Evolutionary conservation across 225 moss, liverwort and hornwort species (phyloP), one percentile per base, ranked within the genome.

Genomic region (Polytrichum commune): DNA sequence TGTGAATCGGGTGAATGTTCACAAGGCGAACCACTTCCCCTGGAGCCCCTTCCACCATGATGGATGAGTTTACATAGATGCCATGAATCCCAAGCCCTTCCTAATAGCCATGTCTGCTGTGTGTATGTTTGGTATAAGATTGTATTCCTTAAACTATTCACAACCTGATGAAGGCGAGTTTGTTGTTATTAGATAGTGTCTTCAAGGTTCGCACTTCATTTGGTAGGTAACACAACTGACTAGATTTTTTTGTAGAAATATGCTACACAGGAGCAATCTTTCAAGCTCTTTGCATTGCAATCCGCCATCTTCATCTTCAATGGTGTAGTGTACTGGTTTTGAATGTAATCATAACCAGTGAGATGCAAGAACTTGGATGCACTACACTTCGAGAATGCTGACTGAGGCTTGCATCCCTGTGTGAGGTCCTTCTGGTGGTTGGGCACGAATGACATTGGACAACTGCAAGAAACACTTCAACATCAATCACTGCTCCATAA

Each of bases 141-240:
- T 55, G 18, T 5, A 56, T 56, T n/a, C 56, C 56, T 56, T 56
- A 5, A 56, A 2, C 56, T 18, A 56, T 7, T 71, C 30, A 77
- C 71, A 62, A 1, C 68, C 68, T 84, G 64, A 84, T 72, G 55
- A 54, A 25, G 67, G 67, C 55, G 6, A 26, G 56, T 74, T 68
- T 53, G 58, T 67, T 69, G 20, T 5, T 1, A 38, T 74, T 46
- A 0, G 38, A 0, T 19, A 77, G 74, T 58, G 68, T 74, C 74
- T 68, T 63, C 54, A 84, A 27, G 16, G 83, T 84, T 19, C 3
- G 76, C 66, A 84, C 66, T 67, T 74, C 80, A 54, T 77, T 68
- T 1, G 68, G 18, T 18, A 80, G 5, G 77, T 68, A 77, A 56
- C 80, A 84, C 25, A 1, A 0, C 0, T 74, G 35, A 0, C 58